Evolutionary conservation across 179 eudicot genomes (phyloP), one percentile per base, ranked within the genome.

Genomic region (Corrigiola litoralis): DNA sequence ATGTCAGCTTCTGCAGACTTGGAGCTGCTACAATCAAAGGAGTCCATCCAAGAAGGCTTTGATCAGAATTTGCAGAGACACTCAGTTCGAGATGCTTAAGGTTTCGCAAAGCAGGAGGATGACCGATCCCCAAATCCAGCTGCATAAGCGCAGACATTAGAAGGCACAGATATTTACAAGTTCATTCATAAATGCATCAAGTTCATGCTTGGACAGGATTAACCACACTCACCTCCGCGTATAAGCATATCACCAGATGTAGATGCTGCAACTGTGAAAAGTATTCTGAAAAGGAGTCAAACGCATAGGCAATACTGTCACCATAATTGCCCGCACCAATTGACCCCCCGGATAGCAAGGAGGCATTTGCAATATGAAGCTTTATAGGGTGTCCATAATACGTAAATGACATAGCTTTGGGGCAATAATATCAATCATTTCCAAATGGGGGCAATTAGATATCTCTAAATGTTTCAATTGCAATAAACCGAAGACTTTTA

Each of bases 1-100:
- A 32, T 62, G 67, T 61, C 40, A 61, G 40, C 50, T 47, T 46
- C 27, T 33, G 31, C 67, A 62, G 4, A 23, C 10, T 24, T 10
- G 67, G 67, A 12, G 68, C 17, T 36, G 68, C 68, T 49, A 24
- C 68, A 20, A 64, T 34, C 48, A 64, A 27, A 49, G 37, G 33
- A 53, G 48, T 51, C 58, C 68, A 64, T 36, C 49, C 59, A 29
- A 11, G 34, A 37, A 64, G 36, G 14, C 45, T 34, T 16, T 17
- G 20, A 20, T 16, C 0, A 36, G 5, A 2, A 50, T 0, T 0
- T 14, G 34, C 58, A 23, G 3, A 14, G 16, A 49, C 17, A 29
- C 20, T 9, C n/a, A 64, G 31, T 36, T 49, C 68, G 4, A 64
- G 23, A 50, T 64, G 58, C 44, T 36, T n/a, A 48, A 64, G 68